Evolutionary conservation across 2,329 filamentous ascomycete species (phyloP), one percentile per base, ranked within the genome.

Genomic region (Metarhizium brunneum): DNA sequence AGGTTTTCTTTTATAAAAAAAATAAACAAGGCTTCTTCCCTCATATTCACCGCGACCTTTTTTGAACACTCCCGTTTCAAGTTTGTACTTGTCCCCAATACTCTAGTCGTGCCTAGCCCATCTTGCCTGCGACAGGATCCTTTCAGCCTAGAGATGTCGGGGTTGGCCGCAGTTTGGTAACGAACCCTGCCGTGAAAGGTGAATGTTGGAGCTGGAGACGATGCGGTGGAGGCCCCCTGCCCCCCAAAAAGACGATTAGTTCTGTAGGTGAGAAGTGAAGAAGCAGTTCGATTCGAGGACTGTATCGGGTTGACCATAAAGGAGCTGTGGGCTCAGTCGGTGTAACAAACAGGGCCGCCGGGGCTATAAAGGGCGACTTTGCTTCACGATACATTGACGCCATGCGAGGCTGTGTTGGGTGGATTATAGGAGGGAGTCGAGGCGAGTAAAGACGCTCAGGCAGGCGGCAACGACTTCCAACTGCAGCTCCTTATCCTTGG

Each of bases 391-490:
- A 30, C 14, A 30, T 30, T 43, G 43, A 38, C 16, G 42, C 43
- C 30, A 45, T 20, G 32, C 45, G 18, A 38, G 38, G 20, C 38
- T 8, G 32, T 43, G 38, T 3, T 25, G 36, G 38, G 16, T 43
- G 40, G 53, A 58, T 76, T 82, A 99, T 70, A 99, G 85, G 59
- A 99, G 80, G 53, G 94, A 97, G 76, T 99, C 94, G 66, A 99
- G 87, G 69, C 92, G 85, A 61, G 94, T 99, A 72, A 99, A 99
- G 66, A 99, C 94, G 75, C 88, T 96, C 71, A 99, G 76, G 73
- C 94, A 97, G 63, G 94, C 94, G 53, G 94, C 92, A 54, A 99
- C 90, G 66, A 96, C 92, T 82, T 99, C 94, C 61, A 99, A 81
- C 72, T 97, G 94, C 65, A 97, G 80, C 70, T 99, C 94, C 76